Evolutionary conservation across 2,329 filamentous ascomycete genomes (phyloP).

Genomic region (Graphilbum ipis-grandicollis): DNA sequence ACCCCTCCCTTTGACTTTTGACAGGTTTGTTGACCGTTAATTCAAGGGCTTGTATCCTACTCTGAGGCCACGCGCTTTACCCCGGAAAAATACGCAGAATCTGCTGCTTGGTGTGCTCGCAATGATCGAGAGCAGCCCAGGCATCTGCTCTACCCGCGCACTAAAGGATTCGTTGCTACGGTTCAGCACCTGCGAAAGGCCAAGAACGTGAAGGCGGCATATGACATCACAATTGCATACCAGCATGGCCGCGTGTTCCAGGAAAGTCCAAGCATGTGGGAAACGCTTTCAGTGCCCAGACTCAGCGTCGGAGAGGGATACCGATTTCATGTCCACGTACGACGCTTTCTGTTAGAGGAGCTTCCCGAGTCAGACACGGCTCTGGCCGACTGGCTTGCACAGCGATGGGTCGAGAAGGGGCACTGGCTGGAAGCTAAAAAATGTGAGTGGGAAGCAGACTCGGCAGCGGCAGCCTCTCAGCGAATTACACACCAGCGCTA

Average conservation of each 20-base stretch:
- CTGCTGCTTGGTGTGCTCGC: constrained; percentile 32
- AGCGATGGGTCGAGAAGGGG: constrained; percentile 34
- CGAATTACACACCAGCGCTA: no score
- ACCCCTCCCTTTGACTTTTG: no score
- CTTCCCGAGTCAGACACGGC: constrained; percentile 28
- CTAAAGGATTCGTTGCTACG: constrained; percentile 42
- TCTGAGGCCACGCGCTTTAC: constrained; percentile 46
- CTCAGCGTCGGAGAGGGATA: constrained; percentile 20
- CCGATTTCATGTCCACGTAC: constrained; percentile 31
- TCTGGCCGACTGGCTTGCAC: constrained; percentile 33
- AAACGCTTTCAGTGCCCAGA: constrained; percentile 25
- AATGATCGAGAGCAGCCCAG: constrained; percentile 31
- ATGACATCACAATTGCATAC: constrained; percentile 38
- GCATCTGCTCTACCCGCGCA: constrained; percentile 42
- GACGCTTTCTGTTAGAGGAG: constrained; percentile 28
- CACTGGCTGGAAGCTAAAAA: constrained; percentile 28
- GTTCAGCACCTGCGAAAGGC: constrained; percentile 35
- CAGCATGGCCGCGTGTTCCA: constrained; percentile 20
- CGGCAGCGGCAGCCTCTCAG: not conserved
- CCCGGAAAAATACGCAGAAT: constrained; percentile 30
- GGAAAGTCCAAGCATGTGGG: constrained; percentile 32
- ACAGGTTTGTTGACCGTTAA: no score
- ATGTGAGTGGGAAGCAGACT: constrained; percentile 18
- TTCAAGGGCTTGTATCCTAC: constrained; percentile 50
- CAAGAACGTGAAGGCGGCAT: constrained; percentile 33